phyloP scores from a whole-genome alignment of 257 asterid species.

The Solanum dulcamara region DNA sequence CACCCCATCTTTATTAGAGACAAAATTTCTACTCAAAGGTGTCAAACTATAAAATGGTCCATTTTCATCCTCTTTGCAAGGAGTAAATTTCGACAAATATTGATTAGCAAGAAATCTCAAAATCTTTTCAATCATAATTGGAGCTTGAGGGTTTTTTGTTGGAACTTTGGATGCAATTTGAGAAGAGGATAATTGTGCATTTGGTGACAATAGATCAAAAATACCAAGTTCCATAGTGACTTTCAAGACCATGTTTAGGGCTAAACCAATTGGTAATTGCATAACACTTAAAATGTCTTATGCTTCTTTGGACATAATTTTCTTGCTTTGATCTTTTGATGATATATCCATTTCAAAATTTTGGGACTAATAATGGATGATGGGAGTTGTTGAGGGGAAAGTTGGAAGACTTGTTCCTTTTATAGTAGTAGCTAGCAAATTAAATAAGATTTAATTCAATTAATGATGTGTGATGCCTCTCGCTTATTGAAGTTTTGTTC shows the following conservation, averaged over 20 bases:
- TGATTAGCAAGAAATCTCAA: background rate
- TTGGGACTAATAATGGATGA: background rate
- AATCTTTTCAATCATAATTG: slow-evolving; percentile 4
- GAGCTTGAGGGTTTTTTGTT: slow-evolving; percentile 1
- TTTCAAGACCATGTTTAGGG: background rate
- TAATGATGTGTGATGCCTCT: background rate
- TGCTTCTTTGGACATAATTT: background rate
- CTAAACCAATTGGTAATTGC: background rate
- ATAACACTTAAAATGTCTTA: background rate
- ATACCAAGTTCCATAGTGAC: slow-evolving; percentile 12
- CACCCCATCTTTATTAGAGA: background rate
- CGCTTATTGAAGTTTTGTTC: background rate
- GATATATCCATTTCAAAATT: background rate
- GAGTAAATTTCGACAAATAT: background rate
- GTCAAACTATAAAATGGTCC: background rate
- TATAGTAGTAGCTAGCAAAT: background rate
- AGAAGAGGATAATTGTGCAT: background rate
- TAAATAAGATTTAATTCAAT: background rate
- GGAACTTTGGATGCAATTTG: background rate
- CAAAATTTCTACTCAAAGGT: background rate
- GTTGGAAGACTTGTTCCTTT: background rate
- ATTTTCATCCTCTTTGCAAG: background rate
- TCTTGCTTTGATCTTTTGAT: background rate
- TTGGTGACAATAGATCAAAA: slow-evolving; percentile 2
- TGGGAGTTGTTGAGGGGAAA: background rate